These are phyloP conservation scores for Sambucus nigra DNA, from an alignment of 129 eudicot species.

Conservation along the genomic window DNA sequence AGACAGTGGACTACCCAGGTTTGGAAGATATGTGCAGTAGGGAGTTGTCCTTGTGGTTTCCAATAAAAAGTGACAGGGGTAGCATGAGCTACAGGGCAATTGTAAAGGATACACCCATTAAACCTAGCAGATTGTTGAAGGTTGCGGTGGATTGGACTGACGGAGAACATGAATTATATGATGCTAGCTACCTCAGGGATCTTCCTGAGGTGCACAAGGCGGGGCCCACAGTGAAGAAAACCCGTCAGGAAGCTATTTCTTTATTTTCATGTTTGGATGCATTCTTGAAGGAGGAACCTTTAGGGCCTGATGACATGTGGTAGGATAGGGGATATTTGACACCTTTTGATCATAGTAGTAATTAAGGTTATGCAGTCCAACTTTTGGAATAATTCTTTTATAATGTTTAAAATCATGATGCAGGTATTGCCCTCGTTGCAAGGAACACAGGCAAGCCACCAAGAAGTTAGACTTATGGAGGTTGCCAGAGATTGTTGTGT, in stretches of 20 bases:
- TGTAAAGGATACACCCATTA: constrained; percentile 44
- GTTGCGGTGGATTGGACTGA: constrained; percentile 79
- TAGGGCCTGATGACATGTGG: constrained; percentile 99
- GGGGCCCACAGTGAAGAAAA: constrained; percentile 58
- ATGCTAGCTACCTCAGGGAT: constrained; percentile 72
- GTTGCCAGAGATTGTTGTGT: constrained; percentile 80
- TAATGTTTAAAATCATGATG: constrained; percentile 11
- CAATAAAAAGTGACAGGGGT: constrained; percentile 59
- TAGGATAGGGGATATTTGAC: constrained; percentile 9
- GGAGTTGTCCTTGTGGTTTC: constrained; percentile 42
- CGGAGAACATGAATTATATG: constrained; percentile 53
- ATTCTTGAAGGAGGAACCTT: constrained; percentile 91
- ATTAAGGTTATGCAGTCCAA: not conserved
- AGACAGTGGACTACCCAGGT: constrained; percentile 22
- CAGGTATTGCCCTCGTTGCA: constrained; percentile 98
- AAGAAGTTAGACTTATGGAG: constrained; percentile 96
- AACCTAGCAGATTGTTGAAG: constrained; percentile 33
- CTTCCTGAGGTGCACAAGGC: constrained; percentile 79
- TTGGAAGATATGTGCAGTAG: constrained; percentile 32
- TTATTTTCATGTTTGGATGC: constrained; percentile 94
- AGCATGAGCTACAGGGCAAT: constrained; percentile 36
- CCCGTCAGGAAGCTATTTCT: constrained; percentile 91
- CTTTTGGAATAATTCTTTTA: not conserved
- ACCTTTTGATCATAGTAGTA: not conserved
- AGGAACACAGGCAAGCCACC: constrained; percentile 87